A percentile compares a stretch with the other conserved stretches of the same genome.
These are phyloP conservation scores for Ogataea ramenticola DNA, from an alignment of 805 yeast genomes.

Conservation along the genomic window DNA sequence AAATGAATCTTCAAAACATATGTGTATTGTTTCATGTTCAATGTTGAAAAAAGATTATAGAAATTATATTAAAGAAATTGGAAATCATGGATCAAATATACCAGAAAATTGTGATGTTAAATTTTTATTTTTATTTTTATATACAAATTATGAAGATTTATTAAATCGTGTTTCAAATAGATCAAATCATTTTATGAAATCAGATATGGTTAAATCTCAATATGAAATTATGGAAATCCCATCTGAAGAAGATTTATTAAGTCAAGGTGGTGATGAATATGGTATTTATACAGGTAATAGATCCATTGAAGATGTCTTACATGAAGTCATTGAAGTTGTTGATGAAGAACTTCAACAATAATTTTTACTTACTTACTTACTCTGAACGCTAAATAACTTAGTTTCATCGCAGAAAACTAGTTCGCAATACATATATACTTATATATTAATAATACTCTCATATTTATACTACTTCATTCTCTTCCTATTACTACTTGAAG, in stretches of 20 bases:
- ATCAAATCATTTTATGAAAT: conserved; percentile 76
- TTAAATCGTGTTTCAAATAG: conserved; percentile 55
- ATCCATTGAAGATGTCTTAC: conserved; percentile 4
- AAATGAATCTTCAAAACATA: conserved; percentile 12
- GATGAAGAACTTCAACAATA: conserved; percentile 5
- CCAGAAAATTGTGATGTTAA: conserved; percentile 22
- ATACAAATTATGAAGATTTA: conserved; percentile 57
- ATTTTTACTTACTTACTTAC: background rate
- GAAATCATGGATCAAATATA: conserved; percentile 8
- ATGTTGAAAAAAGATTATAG: conserved; percentile 74
- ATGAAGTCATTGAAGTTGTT: conserved; percentile 15
- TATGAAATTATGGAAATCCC: conserved; percentile 73
- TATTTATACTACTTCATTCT: conserved; percentile 1
- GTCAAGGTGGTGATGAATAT: conserved; percentile 7
- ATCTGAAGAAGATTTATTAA: conserved; percentile 18
- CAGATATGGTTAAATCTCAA: conserved; percentile 76
- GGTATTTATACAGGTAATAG: conserved; percentile 6
- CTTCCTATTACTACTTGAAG: conserved; percentile 1
- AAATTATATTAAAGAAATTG: conserved; percentile 41
- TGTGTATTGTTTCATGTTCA: conserved; percentile 72
- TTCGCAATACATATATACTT: too few relatives aligned
- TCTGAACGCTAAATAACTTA: background rate
- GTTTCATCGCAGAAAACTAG: too few relatives aligned
- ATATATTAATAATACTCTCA: too few relatives aligned
- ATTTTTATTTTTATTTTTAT: conserved; percentile 59